These are phyloP conservation scores for Sphaerostilbella broomeana DNA, from an alignment of 2,329 filamentous ascomycete species.

Conservation along the genomic window DNA sequence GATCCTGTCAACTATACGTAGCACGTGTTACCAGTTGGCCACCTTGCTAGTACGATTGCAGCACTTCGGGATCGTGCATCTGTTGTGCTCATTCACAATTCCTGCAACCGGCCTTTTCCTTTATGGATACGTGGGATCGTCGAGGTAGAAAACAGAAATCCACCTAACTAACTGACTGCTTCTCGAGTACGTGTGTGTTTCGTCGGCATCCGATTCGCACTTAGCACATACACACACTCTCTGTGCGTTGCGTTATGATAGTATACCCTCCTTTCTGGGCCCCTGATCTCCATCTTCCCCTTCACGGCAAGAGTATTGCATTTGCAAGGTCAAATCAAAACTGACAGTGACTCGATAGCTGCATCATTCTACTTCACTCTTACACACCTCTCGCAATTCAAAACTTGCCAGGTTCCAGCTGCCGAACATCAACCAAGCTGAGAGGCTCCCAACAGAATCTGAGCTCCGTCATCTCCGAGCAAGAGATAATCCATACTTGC, in stretches of 20 bases:
- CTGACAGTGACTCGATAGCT: background rate
- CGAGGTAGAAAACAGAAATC: background rate
- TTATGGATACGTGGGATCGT: background rate
- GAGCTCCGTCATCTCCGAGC: background rate
- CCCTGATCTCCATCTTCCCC: background rate
- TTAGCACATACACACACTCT: too few relatives aligned
- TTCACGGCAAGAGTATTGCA: background rate
- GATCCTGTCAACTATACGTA: too few relatives aligned
- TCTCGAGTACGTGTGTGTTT: background rate
- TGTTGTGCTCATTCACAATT: slow-evolving; percentile 3
- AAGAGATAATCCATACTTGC: too few relatives aligned
- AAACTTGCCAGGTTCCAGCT: slow-evolving; percentile 8
- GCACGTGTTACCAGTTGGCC: background rate
- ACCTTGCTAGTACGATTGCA: background rate
- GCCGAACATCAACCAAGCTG: background rate
- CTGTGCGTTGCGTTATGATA: background rate
- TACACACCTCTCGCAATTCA: slow-evolving; percentile 5
- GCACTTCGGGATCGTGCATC: slow-evolving; percentile 8
- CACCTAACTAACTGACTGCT: background rate
- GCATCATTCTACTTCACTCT: slow-evolving; percentile 1
- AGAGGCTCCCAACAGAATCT: background rate
- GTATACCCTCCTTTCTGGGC: too few relatives aligned
- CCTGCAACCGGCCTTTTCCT: slow-evolving; percentile 1
- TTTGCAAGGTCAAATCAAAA: background rate
- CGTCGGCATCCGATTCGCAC: too few relatives aligned